These are phyloP conservation scores for Ceriops tagal DNA, from an alignment of 345 rosid species.

Conservation along the genomic window DNA sequence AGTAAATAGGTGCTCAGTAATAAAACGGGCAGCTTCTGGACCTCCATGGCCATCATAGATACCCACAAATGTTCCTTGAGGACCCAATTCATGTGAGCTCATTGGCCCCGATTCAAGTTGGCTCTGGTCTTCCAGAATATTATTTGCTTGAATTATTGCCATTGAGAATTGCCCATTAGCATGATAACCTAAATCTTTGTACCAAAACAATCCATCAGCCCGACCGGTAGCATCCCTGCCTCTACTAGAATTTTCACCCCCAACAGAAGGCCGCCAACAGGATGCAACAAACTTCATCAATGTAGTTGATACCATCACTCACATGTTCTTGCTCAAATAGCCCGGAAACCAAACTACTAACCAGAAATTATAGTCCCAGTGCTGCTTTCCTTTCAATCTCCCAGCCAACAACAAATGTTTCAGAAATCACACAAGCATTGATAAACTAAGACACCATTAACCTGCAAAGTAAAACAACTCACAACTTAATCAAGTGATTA, in stretches of 20 bases:
- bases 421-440: conserved; percentile 54
- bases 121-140: conserved; percentile 72
- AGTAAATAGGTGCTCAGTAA: conserved; percentile 61
- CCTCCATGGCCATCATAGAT: conserved; percentile 99
- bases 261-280: conserved; percentile 82
- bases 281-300: conserved; percentile 67
- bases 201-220: conserved; percentile 81
- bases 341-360: conserved; percentile 56
- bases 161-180: conserved; percentile 78
- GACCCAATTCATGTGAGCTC: conserved; percentile 70
- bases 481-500: background rate
- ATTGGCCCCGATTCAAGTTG: conserved; percentile 92
- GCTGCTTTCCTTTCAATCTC: conserved; percentile 43
- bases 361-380: conserved; percentile 30
- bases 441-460: conserved; percentile 65
- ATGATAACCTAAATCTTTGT: conserved; percentile 71
- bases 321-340: conserved; percentile 66
- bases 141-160: conserved; percentile 94
- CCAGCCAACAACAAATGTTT: conserved; percentile 43
- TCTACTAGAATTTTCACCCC: conserved; percentile 63
- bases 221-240: conserved; percentile 54
- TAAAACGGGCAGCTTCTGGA: conserved; percentile 86
- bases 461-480: conserved; percentile 39
- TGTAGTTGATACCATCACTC: conserved; percentile 71
- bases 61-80: conserved; percentile 93